Evolutionary conservation across 441 rosid genomes (phyloP).

Genomic region (Sinapis alba): DNA sequence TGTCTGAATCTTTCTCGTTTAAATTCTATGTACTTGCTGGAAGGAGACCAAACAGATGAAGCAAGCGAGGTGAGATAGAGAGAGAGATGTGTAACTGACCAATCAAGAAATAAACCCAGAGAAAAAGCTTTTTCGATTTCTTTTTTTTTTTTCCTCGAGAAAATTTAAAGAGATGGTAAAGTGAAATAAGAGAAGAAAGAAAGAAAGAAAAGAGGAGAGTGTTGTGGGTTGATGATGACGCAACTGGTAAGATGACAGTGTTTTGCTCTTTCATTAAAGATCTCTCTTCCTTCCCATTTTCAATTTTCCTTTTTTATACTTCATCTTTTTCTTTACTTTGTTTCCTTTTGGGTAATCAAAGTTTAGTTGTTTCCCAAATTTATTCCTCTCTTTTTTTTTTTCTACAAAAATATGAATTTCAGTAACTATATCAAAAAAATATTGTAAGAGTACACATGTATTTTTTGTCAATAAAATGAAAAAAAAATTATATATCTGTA

Average conservation of each 20-base stretch:
- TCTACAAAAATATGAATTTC: too few species aligned
- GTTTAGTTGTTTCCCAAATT: background rate
- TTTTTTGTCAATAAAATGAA: too few species aligned
- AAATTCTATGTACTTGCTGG: constrained; percentile 3
- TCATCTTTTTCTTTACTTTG: background rate
- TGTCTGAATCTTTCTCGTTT: background rate
- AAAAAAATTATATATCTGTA: too few species aligned
- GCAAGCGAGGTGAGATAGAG: constrained; percentile 14
- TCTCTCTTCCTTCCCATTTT: constrained; percentile 11
- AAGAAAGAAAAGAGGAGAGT: background rate
- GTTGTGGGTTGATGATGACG: constrained; percentile 40
- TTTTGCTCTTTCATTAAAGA: constrained; percentile 22
- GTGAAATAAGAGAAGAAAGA: background rate
- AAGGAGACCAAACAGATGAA: constrained; percentile 35
- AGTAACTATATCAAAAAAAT: too few species aligned
- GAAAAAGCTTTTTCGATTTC: constrained; percentile 2
- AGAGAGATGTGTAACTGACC: constrained; percentile 28
- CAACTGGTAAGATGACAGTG: constrained; percentile 38
- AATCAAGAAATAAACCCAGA: constrained; percentile 34
- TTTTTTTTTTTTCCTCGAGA: background rate
- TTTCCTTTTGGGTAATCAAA: constrained; percentile 19
- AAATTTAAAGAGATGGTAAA: constrained; percentile 10
- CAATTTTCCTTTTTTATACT: background rate
- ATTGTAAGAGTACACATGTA: too few species aligned
- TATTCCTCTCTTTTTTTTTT: background rate